Conservation (phyloP, 805 yeast genomes). For the Myxozyma kluyveri region DNA sequence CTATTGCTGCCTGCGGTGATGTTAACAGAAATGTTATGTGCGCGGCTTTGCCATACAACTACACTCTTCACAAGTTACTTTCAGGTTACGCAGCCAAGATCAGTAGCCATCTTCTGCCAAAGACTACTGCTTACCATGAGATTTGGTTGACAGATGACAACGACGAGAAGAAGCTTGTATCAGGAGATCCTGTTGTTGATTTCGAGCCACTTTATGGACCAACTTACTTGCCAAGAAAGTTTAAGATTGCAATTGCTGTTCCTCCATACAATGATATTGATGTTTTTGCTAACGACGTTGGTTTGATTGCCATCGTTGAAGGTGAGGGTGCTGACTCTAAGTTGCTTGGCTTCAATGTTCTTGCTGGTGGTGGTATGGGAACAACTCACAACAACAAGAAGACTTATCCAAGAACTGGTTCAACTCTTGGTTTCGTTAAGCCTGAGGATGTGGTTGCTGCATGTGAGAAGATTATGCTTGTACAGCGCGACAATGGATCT, state of each 20-base stretch:
- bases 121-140: conserved; percentile 94
- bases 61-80: conserved; percentile 75
- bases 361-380: conserved; percentile 99
- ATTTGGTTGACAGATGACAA: conserved; percentile 82
- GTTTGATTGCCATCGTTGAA: conserved; percentile 77
- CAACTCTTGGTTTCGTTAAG: conserved; percentile 72
- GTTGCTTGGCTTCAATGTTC: conserved; percentile 78
- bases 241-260: conserved; percentile 88
- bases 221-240: conserved; percentile 89
- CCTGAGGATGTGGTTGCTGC: conserved; percentile 68
- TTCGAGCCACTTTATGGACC: conserved; percentile 86
- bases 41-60: conserved; percentile 83
- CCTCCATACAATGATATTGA: conserved; percentile 97
- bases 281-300: conserved; percentile 93
- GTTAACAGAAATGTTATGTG: conserved; percentile 93
- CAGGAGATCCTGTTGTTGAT: conserved; percentile 79
- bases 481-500: conserved; percentile 93
- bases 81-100: conserved; percentile 59
- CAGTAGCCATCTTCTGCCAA: conserved; percentile 81
- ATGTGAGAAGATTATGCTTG: conserved; percentile 88
- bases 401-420: conserved; percentile 94
- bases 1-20: conserved; percentile 98
- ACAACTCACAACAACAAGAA: conserved; percentile 94
- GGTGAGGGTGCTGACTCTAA: conserved; percentile 39
- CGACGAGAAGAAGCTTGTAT: conserved; percentile 76